Evolutionary conservation across 768 basidiomycete genomes (phyloP), one percentile per base, ranked within the genome.

Genomic region (Punctularia strigosozonata): DNA sequence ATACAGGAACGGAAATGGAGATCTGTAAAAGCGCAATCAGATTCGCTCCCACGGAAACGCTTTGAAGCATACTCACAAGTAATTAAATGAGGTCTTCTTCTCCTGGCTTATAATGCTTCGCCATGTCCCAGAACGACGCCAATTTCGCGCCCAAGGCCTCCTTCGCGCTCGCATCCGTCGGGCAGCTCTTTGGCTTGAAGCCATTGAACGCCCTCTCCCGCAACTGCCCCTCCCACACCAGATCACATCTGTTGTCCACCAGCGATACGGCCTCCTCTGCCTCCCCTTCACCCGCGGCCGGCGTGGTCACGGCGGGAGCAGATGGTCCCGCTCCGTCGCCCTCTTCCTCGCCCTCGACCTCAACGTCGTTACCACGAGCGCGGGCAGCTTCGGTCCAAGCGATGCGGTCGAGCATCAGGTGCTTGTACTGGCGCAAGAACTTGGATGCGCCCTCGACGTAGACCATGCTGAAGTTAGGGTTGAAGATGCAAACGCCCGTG

Each of bases 381-480:
- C 88, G 73, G 2, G 91, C 85, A 23, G 81, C 71, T 53, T 94
- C 88, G 2, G 89, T 97, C 95, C 95, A 99, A 21, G 79, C 77
- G 21, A 98, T 87, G 32, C 95, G 86, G 39, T 75, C 59, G 30
- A 85, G 46, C 81, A 99, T 82, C 36, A 99, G 66, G 17, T 80
- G 73, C 53, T 81, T 89, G 62, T 95, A 99, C 46, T 78, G 76
- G 50, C 80, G 80, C 47, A 97, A 73, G 43, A 79, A 80, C 58
- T 87, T 92, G 25, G 72, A 61, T 0, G 84, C 84, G 28, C 95
- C 95, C 56, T 99, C 95, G 41, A 95, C 87, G 48, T 94, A 85
- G 34, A 99, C 77, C 66, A 98, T 71, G 50, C 73, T 80, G 67
- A 97, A 97, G 22, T 71, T 61, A 0, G 90, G 83, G 53, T 92